These are phyloP conservation scores for Piloderma croceum DNA, from an alignment of 768 basidiomycete species.

Conservation along the genomic window DNA sequence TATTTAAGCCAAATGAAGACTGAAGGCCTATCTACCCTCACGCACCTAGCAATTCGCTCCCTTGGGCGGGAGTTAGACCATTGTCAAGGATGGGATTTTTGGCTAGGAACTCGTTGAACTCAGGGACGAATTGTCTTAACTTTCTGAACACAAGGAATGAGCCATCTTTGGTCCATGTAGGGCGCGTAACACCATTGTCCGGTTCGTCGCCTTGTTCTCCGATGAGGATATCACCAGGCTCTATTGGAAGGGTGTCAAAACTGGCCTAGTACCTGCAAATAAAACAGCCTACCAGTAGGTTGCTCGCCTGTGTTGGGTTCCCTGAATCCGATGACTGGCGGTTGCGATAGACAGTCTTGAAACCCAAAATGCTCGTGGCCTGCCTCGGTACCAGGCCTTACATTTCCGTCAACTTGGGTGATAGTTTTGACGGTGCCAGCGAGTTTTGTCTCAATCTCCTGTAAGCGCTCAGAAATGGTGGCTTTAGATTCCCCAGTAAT, in stretches of 20 bases:
- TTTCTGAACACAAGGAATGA: slow-evolving; percentile 50
- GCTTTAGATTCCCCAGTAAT: slow-evolving; percentile 41
- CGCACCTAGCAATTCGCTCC: slow-evolving; percentile 46
- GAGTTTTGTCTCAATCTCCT: slow-evolving; percentile 31
- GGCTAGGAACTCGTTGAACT: slow-evolving; percentile 43
- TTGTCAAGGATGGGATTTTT: slow-evolving; percentile 33
- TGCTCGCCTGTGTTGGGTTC: slow-evolving; percentile 30
- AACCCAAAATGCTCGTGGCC: slow-evolving; percentile 55
- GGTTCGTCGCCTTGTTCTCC: slow-evolving; percentile 39
- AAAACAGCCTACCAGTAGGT: slow-evolving; percentile 4
- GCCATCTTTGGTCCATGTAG: slow-evolving; percentile 43
- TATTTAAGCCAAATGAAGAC: not conserved
- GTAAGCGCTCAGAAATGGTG: slow-evolving; percentile 28
- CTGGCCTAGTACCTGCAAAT: not conserved
- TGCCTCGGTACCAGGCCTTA: slow-evolving; percentile 36
- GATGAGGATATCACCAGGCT: slow-evolving; percentile 39
- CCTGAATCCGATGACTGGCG: slow-evolving; percentile 38
- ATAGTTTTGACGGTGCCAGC: slow-evolving; percentile 37
- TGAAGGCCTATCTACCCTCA: no score
- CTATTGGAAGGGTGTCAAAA: slow-evolving; percentile 30
- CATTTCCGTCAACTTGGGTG: slow-evolving; percentile 33
- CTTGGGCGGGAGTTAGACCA: slow-evolving; percentile 33
- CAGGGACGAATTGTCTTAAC: slow-evolving; percentile 47
- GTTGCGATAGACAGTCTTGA: slow-evolving; percentile 49
- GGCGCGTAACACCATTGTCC: slow-evolving; percentile 21